Evolutionary conservation across 257 asterid genomes (phyloP), one percentile per base, ranked within the genome.

Genomic region (Solanum arcanum): DNA sequence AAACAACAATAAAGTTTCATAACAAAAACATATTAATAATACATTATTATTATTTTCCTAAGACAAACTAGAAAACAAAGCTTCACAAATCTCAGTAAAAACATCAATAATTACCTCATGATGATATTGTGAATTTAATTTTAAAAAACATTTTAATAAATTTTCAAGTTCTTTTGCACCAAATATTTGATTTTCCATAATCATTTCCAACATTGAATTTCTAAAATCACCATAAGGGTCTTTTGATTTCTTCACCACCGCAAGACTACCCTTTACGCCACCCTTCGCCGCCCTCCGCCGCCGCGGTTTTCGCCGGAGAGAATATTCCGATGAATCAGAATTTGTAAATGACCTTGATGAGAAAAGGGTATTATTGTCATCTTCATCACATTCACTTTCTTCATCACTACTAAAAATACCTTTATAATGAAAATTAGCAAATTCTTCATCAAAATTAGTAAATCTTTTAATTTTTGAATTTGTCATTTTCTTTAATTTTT

Each of bases 131-230:
- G 96, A 86, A 42, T 93, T 93, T 23, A 93, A 87, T 9, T 90
- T 89, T 85, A 93, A 80, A 89, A 92, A 93, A 68, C 93, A 88
- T 12, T 85, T 77, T 93, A 93, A 64, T 89, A 93, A 78, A 39
- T 93, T 90, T 78, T 91, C 89, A 89, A 93, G 88, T 78, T 90
- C 94, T 15, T 89, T 86, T 0, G 86, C 91, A 12, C 88, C 92
- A 47, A 90, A 91, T 21, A 92, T 89, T 86, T 90, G 88, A 37
- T 91, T 93, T 83, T 92, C 92, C 84, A 91, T 90, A 15, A 93
- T 93, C 96, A 93, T 92, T 72, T 93, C 96, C 93, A 92, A 87
- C 94, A 93, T 91, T 2, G 96, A 93, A 2, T 75, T 77, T 66
- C 92, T 92, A 89, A 93, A 93, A 88, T 93, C 94, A 9, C 39